Evolutionary conservation across 768 basidiomycete genomes (phyloP).

Genomic region (Trametes meyenii): DNA sequence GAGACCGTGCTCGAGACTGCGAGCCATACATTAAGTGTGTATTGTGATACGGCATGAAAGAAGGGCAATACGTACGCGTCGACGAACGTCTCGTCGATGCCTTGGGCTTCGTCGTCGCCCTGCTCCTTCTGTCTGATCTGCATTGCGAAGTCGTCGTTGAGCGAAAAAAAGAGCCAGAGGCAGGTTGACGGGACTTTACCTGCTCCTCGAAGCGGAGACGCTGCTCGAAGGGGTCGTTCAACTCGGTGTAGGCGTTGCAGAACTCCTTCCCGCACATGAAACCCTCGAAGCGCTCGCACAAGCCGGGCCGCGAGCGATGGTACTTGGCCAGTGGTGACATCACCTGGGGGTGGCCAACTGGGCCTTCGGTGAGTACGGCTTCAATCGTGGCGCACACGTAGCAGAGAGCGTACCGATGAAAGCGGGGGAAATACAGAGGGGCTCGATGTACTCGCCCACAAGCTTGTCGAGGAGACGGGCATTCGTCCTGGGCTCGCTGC

Average conservation of each 20-base stretch:
- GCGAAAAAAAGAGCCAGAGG: neutral
- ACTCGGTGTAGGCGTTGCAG: conserved; percentile 98
- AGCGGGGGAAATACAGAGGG: conserved; percentile 91
- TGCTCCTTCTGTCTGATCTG: conserved; percentile 90
- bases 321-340: conserved; percentile 99
- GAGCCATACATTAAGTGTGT: conserved; percentile 1
- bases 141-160: no score
- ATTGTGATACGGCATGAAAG: neutral
- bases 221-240: conserved; percentile 99
- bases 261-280: conserved; percentile 99
- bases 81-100: conserved; percentile 93
- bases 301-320: conserved; percentile 94
- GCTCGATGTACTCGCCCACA: conserved; percentile 97
- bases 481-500: conserved; percentile 94
- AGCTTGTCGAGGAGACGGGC: conserved; percentile 97
- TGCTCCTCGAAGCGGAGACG: conserved; percentile 95
- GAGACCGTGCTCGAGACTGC: conserved; percentile 91
- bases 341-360: conserved; percentile 97
- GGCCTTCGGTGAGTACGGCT: neutral
- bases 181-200: conserved; percentile 39
- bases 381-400: neutral
- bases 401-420: conserved; percentile 73
- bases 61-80: conserved; percentile 67
- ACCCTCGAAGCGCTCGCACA: conserved; percentile 98
- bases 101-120: conserved; percentile 98